Conservation (phyloP, 2,329 filamentous ascomycete species). For the Trichoderma oligosporum region DNA sequence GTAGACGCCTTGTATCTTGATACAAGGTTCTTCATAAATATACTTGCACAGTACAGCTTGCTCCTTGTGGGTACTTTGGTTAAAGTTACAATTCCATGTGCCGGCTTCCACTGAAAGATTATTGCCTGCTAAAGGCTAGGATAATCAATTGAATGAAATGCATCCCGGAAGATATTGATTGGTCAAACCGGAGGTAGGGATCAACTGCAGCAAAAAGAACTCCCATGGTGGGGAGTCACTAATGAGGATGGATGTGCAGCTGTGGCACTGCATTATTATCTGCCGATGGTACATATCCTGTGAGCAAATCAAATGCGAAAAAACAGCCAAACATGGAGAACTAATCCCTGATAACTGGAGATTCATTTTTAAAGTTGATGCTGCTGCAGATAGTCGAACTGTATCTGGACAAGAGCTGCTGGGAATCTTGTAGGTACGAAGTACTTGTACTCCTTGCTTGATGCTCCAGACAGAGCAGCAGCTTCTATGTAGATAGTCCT, state of each 20-base stretch:
- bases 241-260: not conserved
- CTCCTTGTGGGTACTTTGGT: too few relatives aligned
- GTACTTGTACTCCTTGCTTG: too few relatives aligned
- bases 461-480: too few relatives aligned
- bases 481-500: too few relatives aligned
- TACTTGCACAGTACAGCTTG: too few relatives aligned
- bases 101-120: too few relatives aligned
- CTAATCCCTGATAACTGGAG: not conserved
- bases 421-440: constrained; percentile 3
- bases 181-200: not conserved
- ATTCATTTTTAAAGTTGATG: not conserved
- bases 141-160: not conserved
- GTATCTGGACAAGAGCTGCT: not conserved
- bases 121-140: not conserved
- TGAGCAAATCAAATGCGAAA: not conserved
- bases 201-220: not conserved
- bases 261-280: not conserved
- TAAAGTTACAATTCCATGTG: too few relatives aligned
- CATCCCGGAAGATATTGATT: not conserved
- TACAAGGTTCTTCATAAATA: too few relatives aligned
- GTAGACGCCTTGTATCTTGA: too few relatives aligned
- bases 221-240: not conserved
- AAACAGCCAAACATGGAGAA: not conserved
- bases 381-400: not conserved
- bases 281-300: not conserved